Conservation (phyloP, 148 eudicot species). For the Pharnaceum exiguum region DNA sequence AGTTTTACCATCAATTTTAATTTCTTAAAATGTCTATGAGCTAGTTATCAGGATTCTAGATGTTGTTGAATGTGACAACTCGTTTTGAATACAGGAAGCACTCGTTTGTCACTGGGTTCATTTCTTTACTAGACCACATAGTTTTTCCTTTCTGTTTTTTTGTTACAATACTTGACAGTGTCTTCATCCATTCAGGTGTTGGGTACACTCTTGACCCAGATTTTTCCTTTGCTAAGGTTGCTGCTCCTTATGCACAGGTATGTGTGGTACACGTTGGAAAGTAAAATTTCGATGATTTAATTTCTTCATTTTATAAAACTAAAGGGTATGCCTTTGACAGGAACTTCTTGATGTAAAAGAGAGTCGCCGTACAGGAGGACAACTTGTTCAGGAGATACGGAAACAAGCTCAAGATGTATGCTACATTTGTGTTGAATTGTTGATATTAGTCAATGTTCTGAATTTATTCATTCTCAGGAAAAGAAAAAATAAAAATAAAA, state of each 20-base stretch:
- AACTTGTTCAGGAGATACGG: slow-evolving; percentile 80
- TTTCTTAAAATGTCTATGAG: too few relatives aligned
- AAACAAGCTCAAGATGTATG: slow-evolving; percentile 94
- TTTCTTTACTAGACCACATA: too few relatives aligned
- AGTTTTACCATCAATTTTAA: too few relatives aligned
- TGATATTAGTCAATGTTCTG: neutral
- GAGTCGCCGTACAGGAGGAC: slow-evolving; percentile 53
- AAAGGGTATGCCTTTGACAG: slow-evolving; percentile 37
- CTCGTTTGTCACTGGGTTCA: too few relatives aligned
- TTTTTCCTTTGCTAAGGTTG: slow-evolving; percentile 88
- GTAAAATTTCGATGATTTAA: neutral
- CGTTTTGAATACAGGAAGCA: too few relatives aligned
- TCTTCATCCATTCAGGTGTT: slow-evolving; percentile 45
- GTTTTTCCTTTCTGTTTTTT: neutral
- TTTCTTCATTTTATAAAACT: slow-evolving; percentile 1
- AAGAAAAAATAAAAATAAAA: too few relatives aligned
- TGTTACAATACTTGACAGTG: neutral
- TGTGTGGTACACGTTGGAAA: slow-evolving; percentile 8
- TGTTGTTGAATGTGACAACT: too few relatives aligned
- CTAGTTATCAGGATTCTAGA: too few relatives aligned
- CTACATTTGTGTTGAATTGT: slow-evolving; percentile 12
- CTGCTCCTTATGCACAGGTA: slow-evolving; percentile 99
- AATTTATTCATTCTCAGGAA: too few relatives aligned
- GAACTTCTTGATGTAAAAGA: slow-evolving; percentile 91
- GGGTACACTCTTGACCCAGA: slow-evolving; percentile 81